Percentiles rank a stretch among this genome's conserved stretches.
These are phyloP conservation scores for Posidonia oceanica DNA, from an alignment of 116 monocot genomes.

Conservation along the genomic window DNA sequence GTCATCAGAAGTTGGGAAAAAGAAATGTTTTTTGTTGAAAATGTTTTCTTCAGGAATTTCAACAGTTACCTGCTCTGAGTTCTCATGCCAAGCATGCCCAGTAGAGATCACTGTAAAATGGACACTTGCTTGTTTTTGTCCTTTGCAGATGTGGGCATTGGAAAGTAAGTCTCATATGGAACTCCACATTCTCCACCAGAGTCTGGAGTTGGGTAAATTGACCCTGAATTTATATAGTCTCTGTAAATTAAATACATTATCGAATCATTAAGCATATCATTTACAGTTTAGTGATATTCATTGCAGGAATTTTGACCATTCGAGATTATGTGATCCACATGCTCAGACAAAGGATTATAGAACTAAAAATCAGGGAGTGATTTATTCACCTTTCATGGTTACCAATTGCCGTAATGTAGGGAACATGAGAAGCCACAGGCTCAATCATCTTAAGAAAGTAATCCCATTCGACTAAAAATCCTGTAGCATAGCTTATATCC, in stretches of 20 bases:
- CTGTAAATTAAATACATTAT: constrained; percentile 10
- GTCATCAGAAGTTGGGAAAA: no score
- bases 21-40: no score
- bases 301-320: no score
- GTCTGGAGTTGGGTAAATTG: constrained; percentile 57
- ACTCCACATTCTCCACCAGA: constrained; percentile 89
- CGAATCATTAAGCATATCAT: not conserved
- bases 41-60: no score
- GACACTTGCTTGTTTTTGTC: constrained; percentile 70
- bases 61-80: constrained; percentile 50
- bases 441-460: constrained; percentile 59
- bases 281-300: not conserved
- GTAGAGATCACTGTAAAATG: constrained; percentile 81
- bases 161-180: constrained; percentile 69
- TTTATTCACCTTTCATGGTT: constrained; percentile 58
- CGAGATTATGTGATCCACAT: no score
- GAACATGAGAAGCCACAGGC: constrained; percentile 54
- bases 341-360: not conserved
- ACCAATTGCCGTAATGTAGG: constrained; percentile 83
- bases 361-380: not conserved
- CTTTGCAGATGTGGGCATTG: constrained; percentile 39
- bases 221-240: constrained; percentile 47
- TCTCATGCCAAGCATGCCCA: constrained; percentile 43
- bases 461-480: constrained; percentile 76
- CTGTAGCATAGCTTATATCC: constrained; percentile 74